These are phyloP conservation scores for Nitzschia sp. DNA, from an alignment of 108 stramenopile species.

Conservation along the genomic window DNA sequence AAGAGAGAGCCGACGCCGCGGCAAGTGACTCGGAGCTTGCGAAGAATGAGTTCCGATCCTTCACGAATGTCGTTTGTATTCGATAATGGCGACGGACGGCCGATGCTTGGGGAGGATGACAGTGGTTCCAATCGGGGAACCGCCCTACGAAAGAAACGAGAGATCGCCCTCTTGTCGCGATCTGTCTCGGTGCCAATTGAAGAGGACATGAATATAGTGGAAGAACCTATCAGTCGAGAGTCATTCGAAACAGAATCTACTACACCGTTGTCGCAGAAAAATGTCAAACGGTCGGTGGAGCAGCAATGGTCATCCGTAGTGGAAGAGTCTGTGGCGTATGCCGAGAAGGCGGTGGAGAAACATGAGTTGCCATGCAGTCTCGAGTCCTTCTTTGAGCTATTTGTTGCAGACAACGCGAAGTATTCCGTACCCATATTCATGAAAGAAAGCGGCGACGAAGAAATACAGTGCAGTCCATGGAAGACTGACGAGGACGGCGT, in stretches of 20 bases:
- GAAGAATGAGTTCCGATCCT: conserved; percentile 18
- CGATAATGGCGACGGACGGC: background rate
- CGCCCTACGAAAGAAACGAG: background rate
- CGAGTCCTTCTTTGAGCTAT: conserved; percentile 52
- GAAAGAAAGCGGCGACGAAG: conserved; percentile 50
- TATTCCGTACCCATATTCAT: conserved; percentile 53
- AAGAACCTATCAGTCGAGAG: conserved; percentile 1
- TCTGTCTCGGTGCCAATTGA: conserved; percentile 7
- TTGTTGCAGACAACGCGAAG: conserved; percentile 54
- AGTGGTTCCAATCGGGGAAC: background rate
- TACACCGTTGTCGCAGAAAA: background rate
- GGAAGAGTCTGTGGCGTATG: conserved; percentile 2
- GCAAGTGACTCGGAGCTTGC: conserved; percentile 9
- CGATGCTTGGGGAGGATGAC: background rate
- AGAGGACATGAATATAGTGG: background rate
- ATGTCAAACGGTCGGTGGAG: background rate
- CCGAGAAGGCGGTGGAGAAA: conserved; percentile 24
- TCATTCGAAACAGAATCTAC: background rate
- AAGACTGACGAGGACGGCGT: conserved; percentile 11
- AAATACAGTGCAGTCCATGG: conserved; percentile 60
- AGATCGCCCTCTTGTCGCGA: background rate
- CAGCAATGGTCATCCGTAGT: conserved; percentile 27
- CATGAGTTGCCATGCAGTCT: conserved; percentile 39
- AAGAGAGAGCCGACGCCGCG: conserved; percentile 6
- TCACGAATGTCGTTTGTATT: conserved; percentile 6